phyloP scores from a whole-genome alignment of 306 rosid species.

The Psophocarpus tetragonolobus region DNA sequence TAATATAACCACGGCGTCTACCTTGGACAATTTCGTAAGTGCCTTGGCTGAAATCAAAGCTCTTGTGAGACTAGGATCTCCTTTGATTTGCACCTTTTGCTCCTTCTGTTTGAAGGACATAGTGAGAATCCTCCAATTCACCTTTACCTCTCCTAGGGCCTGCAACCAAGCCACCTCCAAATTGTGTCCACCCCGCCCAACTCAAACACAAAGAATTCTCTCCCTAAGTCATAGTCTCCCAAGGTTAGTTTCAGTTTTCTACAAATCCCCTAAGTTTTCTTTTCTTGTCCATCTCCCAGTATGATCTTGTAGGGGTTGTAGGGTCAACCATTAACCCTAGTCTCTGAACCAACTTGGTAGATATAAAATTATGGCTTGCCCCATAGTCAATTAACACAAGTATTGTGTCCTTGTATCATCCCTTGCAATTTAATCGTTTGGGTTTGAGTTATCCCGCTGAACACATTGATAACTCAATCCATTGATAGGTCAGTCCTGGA shows the following conservation, averaged over 20 bases:
- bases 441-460: not conserved
- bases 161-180: not conserved
- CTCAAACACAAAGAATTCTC: not conserved
- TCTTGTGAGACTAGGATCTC: not conserved
- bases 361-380: not conserved
- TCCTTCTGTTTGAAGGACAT: not conserved
- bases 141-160: not conserved
- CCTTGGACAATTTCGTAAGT: no score
- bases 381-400: not conserved
- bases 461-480: not conserved
- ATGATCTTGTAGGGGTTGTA: not conserved
- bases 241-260: no score
- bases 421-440: not conserved
- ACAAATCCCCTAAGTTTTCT: not conserved
- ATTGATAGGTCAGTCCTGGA: no score
- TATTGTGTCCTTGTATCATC: not conserved
- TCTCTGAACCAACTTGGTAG: not conserved
- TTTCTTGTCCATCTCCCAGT: not conserved
- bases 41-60: not conserved
- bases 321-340: not conserved
- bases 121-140: not conserved
- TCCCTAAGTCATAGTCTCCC: no score
- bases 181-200: not conserved
- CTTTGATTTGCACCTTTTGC: not conserved
- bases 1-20: no score